phyloP scores from a whole-genome alignment of 164 flowering plant genomes.

The Vitis vinifera region ASM3070453v1 NC_081817.1:5210001-5210500 shows the following conservation, averaged over 20 bases:
- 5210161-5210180: not conserved
- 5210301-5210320: conserved; percentile 1
- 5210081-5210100: not conserved
- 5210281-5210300: conserved; percentile 2
- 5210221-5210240: conserved; percentile 5
- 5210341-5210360: not conserved
- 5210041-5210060: conserved; percentile 2
- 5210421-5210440: not conserved
- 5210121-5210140: not conserved
- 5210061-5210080: conserved; percentile 19
- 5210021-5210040: conserved; percentile 27
- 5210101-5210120: not conserved
- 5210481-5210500: too few relatives aligned
- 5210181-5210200: not conserved
- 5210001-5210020: conserved; percentile 84
- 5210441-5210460: not conserved
- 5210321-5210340: not conserved
- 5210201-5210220: not conserved
- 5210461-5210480: too few relatives aligned
- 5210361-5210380: not conserved
- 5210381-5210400: not conserved
- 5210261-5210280: conserved; percentile 10
- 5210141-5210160: not conserved
- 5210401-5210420: not conserved
- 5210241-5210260: too few relatives aligned